phyloP scores from a whole-genome alignment of 768 basidiomycete species.

The Leccinum arenicola region DNA sequence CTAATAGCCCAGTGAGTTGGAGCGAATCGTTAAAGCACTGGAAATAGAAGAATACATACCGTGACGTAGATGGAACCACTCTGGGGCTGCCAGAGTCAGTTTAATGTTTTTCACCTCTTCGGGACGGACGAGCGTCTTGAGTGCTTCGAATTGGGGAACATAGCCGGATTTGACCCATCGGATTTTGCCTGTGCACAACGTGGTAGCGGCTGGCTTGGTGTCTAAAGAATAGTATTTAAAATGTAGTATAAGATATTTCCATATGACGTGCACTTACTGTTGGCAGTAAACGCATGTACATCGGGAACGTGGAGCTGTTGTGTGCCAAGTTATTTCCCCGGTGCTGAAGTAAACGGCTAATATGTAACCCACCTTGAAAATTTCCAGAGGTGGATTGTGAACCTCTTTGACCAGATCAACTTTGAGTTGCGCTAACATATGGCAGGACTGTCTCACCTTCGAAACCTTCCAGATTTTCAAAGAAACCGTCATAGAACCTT shows the following conservation, averaged over 20 bases:
- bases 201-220: slow-evolving; percentile 20
- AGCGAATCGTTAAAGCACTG: neutral
- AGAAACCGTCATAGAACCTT: slow-evolving; percentile 31
- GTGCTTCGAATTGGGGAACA: slow-evolving; percentile 57
- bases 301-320: slow-evolving; percentile 26
- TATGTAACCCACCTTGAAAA: slow-evolving; percentile 21
- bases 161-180: slow-evolving; percentile 61
- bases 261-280: slow-evolving; percentile 9
- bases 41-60: slow-evolving; percentile 28
- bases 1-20: slow-evolving; percentile 4
- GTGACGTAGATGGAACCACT: slow-evolving; percentile 70
- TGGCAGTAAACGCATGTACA: slow-evolving; percentile 19
- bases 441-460: slow-evolving; percentile 16
- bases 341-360: no score
- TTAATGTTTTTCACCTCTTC: slow-evolving; percentile 70
- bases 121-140: slow-evolving; percentile 54
- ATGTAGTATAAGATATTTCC: neutral
- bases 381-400: slow-evolving; percentile 21
- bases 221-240: slow-evolving; percentile 6
- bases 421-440: neutral
- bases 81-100: slow-evolving; percentile 67
- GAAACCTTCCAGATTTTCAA: slow-evolving; percentile 26
- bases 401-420: slow-evolving; percentile 18
- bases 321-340: neutral
- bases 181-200: slow-evolving; percentile 52